Conservation (phyloP, 2,329 filamentous ascomycete species). For the Cadophora luteo-olivacea region DNA sequence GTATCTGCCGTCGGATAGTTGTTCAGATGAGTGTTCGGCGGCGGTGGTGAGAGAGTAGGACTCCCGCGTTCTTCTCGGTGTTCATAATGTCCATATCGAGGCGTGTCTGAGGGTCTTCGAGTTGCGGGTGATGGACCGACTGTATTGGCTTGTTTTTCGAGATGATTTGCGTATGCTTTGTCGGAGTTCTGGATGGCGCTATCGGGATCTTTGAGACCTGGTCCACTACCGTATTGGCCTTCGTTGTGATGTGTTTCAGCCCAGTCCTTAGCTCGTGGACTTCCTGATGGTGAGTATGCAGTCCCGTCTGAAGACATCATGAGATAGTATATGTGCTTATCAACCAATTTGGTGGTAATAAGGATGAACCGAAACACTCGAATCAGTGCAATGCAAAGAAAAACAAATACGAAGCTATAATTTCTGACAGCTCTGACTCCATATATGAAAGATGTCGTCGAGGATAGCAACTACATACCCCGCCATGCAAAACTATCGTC, state of each 20-base stretch:
- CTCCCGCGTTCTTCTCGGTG: slow-evolving; percentile 27
- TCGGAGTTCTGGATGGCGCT: slow-evolving; percentile 35
- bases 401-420: not conserved
- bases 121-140: slow-evolving; percentile 31
- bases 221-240: slow-evolving; percentile 31
- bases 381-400: not conserved
- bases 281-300: slow-evolving; percentile 26
- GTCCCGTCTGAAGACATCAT: slow-evolving; percentile 22
- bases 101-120: slow-evolving; percentile 20
- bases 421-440: not conserved
- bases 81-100: slow-evolving; percentile 29
- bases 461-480: not conserved
- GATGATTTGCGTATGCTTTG: slow-evolving; percentile 24
- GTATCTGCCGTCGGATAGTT: slow-evolving; percentile 15
- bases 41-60: slow-evolving; percentile 12
- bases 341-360: not conserved
- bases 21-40: not conserved
- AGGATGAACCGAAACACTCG: not conserved
- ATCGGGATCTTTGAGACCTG: slow-evolving; percentile 31
- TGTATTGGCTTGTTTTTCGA: slow-evolving; percentile 28
- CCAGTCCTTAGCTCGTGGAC: slow-evolving; percentile 28
- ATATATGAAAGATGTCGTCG: not conserved
- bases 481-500: slow-evolving; percentile 10
- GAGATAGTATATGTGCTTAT: not conserved
- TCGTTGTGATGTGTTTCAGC: slow-evolving; percentile 18